Conservation (phyloP, 208 protist genomes). For the Wallacemonas sp. region DNA sequence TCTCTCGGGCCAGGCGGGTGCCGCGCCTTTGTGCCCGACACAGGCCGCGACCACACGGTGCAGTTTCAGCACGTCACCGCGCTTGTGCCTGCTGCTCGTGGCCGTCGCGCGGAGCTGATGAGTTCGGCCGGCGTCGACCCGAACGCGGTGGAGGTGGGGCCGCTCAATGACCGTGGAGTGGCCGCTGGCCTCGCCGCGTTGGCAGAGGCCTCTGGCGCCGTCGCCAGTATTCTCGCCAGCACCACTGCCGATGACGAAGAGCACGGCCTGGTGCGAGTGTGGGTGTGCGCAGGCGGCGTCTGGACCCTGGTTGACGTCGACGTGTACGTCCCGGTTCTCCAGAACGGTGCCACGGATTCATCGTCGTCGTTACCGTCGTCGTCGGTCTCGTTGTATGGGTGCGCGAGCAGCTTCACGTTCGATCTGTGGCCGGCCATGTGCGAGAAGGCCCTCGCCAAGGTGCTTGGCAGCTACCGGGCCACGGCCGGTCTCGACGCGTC, state of each 20-base stretch:
- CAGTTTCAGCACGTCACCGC: slow-evolving; percentile 28
- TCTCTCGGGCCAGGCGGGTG: slow-evolving; percentile 32
- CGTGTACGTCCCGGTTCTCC: slow-evolving; percentile 56
- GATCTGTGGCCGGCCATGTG: slow-evolving; percentile 72
- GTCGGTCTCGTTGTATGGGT: slow-evolving; percentile 43
- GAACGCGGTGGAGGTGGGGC: slow-evolving; percentile 31
- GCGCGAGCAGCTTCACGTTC: slow-evolving; percentile 24
- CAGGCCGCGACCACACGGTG: slow-evolving; percentile 21
- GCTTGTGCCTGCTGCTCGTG: slow-evolving; percentile 19
- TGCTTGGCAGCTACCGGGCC: slow-evolving; percentile 49
- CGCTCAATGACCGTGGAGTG: slow-evolving; percentile 44
- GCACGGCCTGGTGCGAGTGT: slow-evolving; percentile 44
- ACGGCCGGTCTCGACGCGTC: slow-evolving; percentile 27
- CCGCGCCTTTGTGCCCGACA: slow-evolving; percentile 18
- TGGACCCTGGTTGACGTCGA: slow-evolving; percentile 60
- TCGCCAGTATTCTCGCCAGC: slow-evolving; percentile 48
- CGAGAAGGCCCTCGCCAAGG: slow-evolving; percentile 84
- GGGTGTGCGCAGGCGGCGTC: slow-evolving; percentile 56
- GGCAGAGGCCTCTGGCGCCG: slow-evolving; percentile 53
- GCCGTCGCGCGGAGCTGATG: slow-evolving; percentile 17
- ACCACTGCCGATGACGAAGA: slow-evolving; percentile 40
- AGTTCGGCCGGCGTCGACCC: slow-evolving; percentile 41
- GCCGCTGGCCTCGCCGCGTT: slow-evolving; percentile 60
- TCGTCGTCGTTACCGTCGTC: too few species aligned
- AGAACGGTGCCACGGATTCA: too few species aligned